Conservation (phyloP, 1,139 yeast species). For the Hanseniaspora uvarum region DNA sequence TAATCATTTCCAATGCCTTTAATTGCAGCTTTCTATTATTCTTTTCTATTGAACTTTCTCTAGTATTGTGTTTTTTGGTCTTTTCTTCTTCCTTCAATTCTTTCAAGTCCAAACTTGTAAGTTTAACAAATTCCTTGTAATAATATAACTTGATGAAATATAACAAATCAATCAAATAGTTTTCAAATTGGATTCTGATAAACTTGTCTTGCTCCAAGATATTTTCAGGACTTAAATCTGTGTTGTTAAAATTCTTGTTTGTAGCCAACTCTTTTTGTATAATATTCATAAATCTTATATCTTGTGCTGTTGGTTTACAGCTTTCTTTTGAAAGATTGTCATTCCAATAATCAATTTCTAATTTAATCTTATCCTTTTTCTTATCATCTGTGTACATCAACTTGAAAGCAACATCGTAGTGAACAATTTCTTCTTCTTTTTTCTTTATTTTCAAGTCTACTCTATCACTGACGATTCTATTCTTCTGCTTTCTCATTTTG, state of each 20-base stretch:
- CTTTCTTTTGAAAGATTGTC: conserved; percentile 9
- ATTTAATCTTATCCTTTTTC: conserved; percentile 40
- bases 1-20: conserved; percentile 8
- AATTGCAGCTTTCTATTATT: conserved; percentile 6
- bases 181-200: conserved; percentile 71
- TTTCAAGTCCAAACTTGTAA: conserved; percentile 7
- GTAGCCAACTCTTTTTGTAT: background rate
- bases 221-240: conserved; percentile 34
- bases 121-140: conserved; percentile 13
- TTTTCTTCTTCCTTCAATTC: conserved; percentile 1
- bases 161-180: conserved; percentile 60
- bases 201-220: conserved; percentile 71
- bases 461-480: background rate
- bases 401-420: conserved; percentile 32
- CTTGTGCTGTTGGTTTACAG: conserved; percentile 33
- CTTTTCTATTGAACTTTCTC: conserved; percentile 12
- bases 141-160: conserved; percentile 46
- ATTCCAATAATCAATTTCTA: conserved; percentile 20
- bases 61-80: background rate
- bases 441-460: background rate
- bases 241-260: background rate
- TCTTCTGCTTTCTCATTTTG: background rate
- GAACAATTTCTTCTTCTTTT: background rate
- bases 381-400: conserved; percentile 50
- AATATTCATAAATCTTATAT: conserved; percentile 20